Evolutionary conservation across 495 filamentous ascomycete species (phyloP), one percentile per base, ranked within the genome.

Genomic region (Penicillium roqueforti): DNA sequence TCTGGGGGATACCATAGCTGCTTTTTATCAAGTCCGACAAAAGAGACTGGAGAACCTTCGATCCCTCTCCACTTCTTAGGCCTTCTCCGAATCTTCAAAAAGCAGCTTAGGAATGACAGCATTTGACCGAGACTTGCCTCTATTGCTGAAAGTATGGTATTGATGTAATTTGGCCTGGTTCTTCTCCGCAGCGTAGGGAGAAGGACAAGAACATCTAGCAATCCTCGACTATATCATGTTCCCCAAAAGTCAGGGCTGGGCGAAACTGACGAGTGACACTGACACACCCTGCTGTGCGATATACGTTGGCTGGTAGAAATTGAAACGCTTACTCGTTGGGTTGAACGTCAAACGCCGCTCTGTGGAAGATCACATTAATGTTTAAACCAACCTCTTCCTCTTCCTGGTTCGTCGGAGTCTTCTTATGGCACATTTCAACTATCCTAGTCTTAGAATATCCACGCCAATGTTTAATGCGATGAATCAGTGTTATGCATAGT

Each of bases 1-100:
- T 69, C 62, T 1, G 67, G 58, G 31, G 59, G 50, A 47, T 51
- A 55, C 69, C 67, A 67, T 14, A 61, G 49, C 13, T 56, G 49
- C 29, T 73, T 56, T 48, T 71, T 65, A 8, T 62, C 58, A 14
- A 58, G 13, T 25, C 55, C 36, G 9, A 53, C 62, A 32, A 63
- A 4, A 32, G n/a, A 0, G 1, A 31, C 11, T 20, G 2, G 7
- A 28, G 26, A 10, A 54, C 55, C 58, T 48, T 58, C 52, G 7
- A 55, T 56, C n/a, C 56, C 55, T 11, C 47, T 49, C 58, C 58
- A 58, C 11, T 41, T 54, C 20, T 32, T 52, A 22, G 40, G 20
- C 28, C 53, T 48, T 19, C 34, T 20, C 20, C 48, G 19, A 41
- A 45, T 53, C 34, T 58, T 64, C 28, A 61, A 40, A 37, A 46